Evolutionary conservation across 2,329 filamentous ascomycete species (phyloP).

Genomic region (Chaetomium strumarium): DNA sequence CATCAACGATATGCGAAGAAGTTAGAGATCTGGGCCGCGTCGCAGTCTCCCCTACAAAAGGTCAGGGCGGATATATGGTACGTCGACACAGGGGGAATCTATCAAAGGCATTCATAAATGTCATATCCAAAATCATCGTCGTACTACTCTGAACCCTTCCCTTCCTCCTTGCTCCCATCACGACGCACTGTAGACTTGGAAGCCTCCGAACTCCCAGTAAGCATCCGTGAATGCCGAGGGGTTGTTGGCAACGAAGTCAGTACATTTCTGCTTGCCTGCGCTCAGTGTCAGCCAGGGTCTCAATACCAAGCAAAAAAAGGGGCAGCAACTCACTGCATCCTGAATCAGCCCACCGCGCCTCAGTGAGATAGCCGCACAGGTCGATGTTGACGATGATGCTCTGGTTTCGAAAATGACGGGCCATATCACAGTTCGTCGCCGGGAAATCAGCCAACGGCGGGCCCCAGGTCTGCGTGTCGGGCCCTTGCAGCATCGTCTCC

Average conservation of each 20-base stretch:
- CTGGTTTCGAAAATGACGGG: conserved; percentile 56
- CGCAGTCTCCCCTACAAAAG: background rate
- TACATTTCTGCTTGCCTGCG: conserved; percentile 49
- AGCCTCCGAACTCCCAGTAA: conserved; percentile 60
- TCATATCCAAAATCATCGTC: background rate
- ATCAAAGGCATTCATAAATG: background rate
- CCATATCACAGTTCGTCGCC: conserved; percentile 54
- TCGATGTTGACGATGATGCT: conserved; percentile 63
- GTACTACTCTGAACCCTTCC: background rate
- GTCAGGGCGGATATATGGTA: background rate
- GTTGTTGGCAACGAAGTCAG: conserved; percentile 52
- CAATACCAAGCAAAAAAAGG: background rate
- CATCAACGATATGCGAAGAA: background rate
- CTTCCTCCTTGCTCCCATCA: background rate
- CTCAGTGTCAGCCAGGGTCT: background rate
- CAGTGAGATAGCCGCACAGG: conserved; percentile 54
- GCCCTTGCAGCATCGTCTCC: conserved; percentile 30
- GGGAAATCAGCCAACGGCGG: conserved; percentile 60
- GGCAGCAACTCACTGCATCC: conserved; percentile 8
- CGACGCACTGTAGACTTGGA: conserved; percentile 48
- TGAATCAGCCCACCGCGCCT: conserved; percentile 34
- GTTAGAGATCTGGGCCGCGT: background rate
- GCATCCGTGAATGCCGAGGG: conserved; percentile 51
- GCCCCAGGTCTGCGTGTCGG: conserved; percentile 59
- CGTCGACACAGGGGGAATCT: background rate